Base-by-base conservation (phyloP, 2,329 filamentous ascomycete genomes). In the Exophiala mesophila region DNA sequence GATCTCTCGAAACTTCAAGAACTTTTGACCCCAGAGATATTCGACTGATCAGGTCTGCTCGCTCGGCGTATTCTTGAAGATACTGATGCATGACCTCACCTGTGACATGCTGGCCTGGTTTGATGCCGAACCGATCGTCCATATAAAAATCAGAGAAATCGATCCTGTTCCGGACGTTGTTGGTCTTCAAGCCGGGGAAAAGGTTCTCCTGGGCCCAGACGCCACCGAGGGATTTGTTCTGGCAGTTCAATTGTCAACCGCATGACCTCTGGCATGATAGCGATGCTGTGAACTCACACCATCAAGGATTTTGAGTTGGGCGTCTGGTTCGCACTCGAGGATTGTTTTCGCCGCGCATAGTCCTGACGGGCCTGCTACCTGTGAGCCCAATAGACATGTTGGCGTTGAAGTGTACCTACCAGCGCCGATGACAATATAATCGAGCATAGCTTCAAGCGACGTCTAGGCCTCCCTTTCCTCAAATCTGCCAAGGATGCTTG, bases 61-160 rank as follows among this genome's bases (percentile, higher is more conserved):
- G 62, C 45, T 74, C 62, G 1, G 73, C 72, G 50, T 76, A 83
- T 2, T 72, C 68, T 19, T 66, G 65, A 5, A 83, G 59, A 57
- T 85, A 85, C 2, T 62, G 53, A 52, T 80, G 70, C 41, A 82
- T 60, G 1, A 72, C 70, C 1, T 65, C 51, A 0, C 77, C 80
- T 0, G 78, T 72, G 33, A 84, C 74, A 57, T 83, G 78, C 38
- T 80, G 59, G 12, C 74, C 76, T 6, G 60, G 54, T 34, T 68
- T 55, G n/a, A 71, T 59, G 0, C 65, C 67, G 53, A 75, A 80
- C 17, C 71, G 71, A 8, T 67, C 62, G 47, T 74, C 69, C 78
- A 89, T 83, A 15, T 82, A 81, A 46, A 85, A 86, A 55, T 87
- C 85, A 0, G 79, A 78, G 55, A 77, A 88, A 60, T 89, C 82